A percentile compares a stretch with the other conserved stretches of the same genome.
These are phyloP conservation scores for Pseudonitzschia delicatissima DNA, from an alignment of 108 stramenopile genomes.

Conservation along the genomic window DNA sequence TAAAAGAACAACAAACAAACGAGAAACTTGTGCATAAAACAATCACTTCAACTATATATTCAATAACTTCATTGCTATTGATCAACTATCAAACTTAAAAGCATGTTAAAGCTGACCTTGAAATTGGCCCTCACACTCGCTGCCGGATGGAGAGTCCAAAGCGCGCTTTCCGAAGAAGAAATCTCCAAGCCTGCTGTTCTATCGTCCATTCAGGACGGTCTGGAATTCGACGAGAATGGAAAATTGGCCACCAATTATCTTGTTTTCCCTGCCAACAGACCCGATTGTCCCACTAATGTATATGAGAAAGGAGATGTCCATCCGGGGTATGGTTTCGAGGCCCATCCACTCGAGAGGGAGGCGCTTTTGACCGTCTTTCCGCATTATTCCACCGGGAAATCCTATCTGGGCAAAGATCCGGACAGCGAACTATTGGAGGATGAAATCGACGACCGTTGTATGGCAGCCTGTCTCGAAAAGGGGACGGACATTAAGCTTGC, in stretches of 20 bases:
- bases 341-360: constrained; percentile 15
- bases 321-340: background rate
- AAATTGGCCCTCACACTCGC: background rate
- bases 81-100: background rate
- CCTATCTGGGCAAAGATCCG: no score
- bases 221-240: constrained; percentile 19
- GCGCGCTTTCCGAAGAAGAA: no score
- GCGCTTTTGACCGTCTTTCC: constrained; percentile 22
- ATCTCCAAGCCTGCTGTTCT: background rate
- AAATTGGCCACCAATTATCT: constrained; percentile 13
- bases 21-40: no score
- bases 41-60: no score
- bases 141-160: no score
- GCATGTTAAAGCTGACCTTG: background rate
- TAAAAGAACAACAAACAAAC: no score
- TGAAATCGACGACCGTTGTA: background rate
- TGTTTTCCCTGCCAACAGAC: constrained; percentile 13
- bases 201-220: constrained; percentile 12
- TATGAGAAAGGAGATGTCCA: background rate
- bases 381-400: no score
- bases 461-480: constrained; percentile 31
- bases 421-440: no score
- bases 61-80: background rate
- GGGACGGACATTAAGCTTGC: constrained; percentile 24
- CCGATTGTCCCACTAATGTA: background rate